Evolutionary conservation across 2,329 filamentous ascomycete genomes (phyloP).

Genomic region (Venturia nashicola): DNA sequence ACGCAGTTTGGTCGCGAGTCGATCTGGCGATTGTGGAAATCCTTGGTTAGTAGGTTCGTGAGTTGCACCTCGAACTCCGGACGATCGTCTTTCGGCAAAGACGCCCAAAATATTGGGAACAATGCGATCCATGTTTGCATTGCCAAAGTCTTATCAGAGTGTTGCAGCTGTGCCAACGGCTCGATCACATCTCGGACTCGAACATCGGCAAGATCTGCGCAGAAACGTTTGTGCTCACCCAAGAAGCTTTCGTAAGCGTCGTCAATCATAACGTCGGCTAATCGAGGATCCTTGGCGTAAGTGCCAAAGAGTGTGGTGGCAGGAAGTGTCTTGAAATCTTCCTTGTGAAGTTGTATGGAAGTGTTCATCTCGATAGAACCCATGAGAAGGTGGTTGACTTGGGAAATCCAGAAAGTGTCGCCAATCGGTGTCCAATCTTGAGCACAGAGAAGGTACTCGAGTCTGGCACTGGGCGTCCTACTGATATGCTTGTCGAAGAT

Average conservation of each 20-base stretch:
- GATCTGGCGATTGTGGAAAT: slow-evolving; percentile 88
- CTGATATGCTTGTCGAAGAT: slow-evolving; percentile 94
- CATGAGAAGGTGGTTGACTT: slow-evolving; percentile 85
- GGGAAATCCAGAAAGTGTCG: slow-evolving; percentile 93
- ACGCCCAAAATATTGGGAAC: slow-evolving; percentile 91
- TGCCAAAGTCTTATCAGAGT: slow-evolving; percentile 69
- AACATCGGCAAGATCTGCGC: slow-evolving; percentile 69
- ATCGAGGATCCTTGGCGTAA: slow-evolving; percentile 57
- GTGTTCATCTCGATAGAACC: slow-evolving; percentile 79
- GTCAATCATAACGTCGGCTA: slow-evolving; percentile 59
- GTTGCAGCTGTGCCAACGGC: slow-evolving; percentile 82
- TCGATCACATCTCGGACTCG: slow-evolving; percentile 82
- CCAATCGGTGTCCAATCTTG: slow-evolving; percentile 96
- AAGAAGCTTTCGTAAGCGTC: slow-evolving; percentile 73
- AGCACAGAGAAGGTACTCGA: slow-evolving; percentile 77
- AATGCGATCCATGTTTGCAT: slow-evolving; percentile 83
- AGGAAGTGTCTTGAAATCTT: slow-evolving; percentile 72
- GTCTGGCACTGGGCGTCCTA: slow-evolving; percentile 76
- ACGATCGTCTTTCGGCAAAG: slow-evolving; percentile 75
- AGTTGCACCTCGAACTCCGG: slow-evolving; percentile 82
- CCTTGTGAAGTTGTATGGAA: slow-evolving; percentile 63
- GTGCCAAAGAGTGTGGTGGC: slow-evolving; percentile 61
- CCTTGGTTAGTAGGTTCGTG: slow-evolving; percentile 82
- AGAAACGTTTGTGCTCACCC: slow-evolving; percentile 67
- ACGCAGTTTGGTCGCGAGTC: slow-evolving; percentile 94